These are phyloP conservation scores for Boletus sp. DNA, from an alignment of 1,284 basidiomycete genomes.

Conservation along the genomic window DNA sequence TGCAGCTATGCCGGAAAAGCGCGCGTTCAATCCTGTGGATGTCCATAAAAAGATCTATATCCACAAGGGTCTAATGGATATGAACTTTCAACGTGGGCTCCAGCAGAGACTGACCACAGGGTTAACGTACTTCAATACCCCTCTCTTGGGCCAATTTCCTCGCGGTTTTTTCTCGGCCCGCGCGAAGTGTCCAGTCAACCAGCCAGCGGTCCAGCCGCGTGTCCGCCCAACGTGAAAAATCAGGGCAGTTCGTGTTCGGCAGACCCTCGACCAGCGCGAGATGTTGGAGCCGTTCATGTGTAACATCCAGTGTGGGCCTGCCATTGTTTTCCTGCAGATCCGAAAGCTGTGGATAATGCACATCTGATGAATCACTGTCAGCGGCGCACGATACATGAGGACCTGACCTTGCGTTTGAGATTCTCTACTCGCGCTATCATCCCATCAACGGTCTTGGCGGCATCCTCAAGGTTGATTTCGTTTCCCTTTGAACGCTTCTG, in stretches of 20 bases:
- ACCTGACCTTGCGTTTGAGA: conserved; percentile 76
- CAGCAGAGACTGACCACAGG: conserved; percentile 14
- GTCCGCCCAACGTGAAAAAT: conserved; percentile 75
- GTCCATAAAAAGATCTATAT: conserved; percentile 90
- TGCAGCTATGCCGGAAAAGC: conserved; percentile 72
- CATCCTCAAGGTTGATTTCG: conserved; percentile 48
- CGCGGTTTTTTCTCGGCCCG: conserved; percentile 70
- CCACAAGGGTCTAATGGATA: conserved; percentile 68
- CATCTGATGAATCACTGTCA: conserved; percentile 16
- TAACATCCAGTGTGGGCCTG: conserved; percentile 65
- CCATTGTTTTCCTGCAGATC: conserved; percentile 68
- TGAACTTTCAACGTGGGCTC: conserved; percentile 23
- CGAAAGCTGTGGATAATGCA: conserved; percentile 49
- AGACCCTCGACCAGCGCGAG: conserved; percentile 60
- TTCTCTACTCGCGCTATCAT: conserved; percentile 76
- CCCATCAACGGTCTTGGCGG: conserved; percentile 61
- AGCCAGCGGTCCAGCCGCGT: conserved; percentile 86
- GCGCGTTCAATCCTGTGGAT: conserved; percentile 84
- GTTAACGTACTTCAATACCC: conserved; percentile 61
- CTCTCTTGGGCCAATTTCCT: conserved; percentile 66
- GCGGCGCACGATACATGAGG: conserved; percentile 14
- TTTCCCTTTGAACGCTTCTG: conserved; percentile 42
- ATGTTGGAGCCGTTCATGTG: conserved; percentile 71
- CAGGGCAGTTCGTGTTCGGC: conserved; percentile 49
- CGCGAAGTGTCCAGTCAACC: conserved; percentile 86